phyloP scores from a whole-genome alignment of 1,284 basidiomycete genomes.

The Sporisorium graminicola region DNA sequence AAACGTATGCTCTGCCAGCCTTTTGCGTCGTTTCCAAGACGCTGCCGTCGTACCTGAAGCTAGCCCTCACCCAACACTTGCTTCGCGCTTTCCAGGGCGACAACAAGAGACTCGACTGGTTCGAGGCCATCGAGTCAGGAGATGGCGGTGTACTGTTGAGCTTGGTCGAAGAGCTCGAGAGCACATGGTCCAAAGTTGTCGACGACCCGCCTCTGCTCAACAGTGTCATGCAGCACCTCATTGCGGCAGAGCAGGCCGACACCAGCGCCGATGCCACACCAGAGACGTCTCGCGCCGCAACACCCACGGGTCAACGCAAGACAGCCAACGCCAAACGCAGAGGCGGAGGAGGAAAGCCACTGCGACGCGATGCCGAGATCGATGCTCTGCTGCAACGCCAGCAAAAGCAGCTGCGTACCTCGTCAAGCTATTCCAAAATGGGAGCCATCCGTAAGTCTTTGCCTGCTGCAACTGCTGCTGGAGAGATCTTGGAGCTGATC shows the following conservation, averaged over 20 bases:
- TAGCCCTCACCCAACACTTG: constrained; percentile 80
- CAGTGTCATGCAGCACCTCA: constrained; percentile 62
- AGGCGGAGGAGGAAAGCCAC: constrained; percentile 57
- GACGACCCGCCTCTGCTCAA: constrained; percentile 67
- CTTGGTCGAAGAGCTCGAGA: constrained; percentile 80
- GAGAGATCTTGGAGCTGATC: constrained; percentile 73
- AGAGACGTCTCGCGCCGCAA: constrained; percentile 24
- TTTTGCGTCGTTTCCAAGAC: constrained; percentile 82
- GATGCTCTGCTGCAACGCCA: constrained; percentile 76
- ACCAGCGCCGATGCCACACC: constrained; percentile 28
- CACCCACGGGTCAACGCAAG: constrained; percentile 24
- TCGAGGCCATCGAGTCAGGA: constrained; percentile 75
- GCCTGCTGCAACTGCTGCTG: constrained; percentile 83
- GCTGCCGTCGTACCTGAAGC: constrained; percentile 84
- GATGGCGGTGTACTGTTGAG: constrained; percentile 81
- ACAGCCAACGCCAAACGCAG: constrained; percentile 9
- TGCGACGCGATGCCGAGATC: constrained; percentile 70
- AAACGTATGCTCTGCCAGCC: constrained; percentile 74
- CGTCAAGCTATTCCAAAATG: constrained; percentile 78
- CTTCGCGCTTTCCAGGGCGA: constrained; percentile 44
- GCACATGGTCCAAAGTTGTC: constrained; percentile 54
- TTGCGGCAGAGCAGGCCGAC: constrained; percentile 25
- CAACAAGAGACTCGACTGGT: constrained; percentile 72
- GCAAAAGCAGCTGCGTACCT: constrained; percentile 82
- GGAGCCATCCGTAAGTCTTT: constrained; percentile 75